Percentiles rank a stretch among this genome's conserved stretches.
Conservation (phyloP, 2,329 filamentous ascomycete genomes). For the Alternaria dauci region DNA sequence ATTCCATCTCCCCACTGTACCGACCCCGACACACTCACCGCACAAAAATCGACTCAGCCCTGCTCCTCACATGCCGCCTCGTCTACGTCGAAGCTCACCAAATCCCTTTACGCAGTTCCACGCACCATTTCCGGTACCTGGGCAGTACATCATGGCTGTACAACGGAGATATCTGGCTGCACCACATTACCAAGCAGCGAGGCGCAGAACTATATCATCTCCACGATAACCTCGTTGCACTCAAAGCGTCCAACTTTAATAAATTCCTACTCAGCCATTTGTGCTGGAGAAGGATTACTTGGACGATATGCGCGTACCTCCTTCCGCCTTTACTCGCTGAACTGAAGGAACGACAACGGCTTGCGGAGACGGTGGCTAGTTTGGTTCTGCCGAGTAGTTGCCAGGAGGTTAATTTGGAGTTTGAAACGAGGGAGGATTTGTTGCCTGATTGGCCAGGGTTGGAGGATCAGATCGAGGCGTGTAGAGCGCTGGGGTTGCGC, state of each 20-base stretch:
- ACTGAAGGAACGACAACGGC: constrained; percentile 13
- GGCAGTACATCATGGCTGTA: constrained; percentile 16
- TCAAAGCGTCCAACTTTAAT: constrained; percentile 6
- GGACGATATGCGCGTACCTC: constrained; percentile 29
- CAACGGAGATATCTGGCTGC: constrained; percentile 23
- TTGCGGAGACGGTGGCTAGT: constrained; percentile 7
- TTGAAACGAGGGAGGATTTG: constrained; percentile 29
- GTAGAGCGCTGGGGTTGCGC: constrained; percentile 11
- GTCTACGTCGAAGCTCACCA: constrained; percentile 51
- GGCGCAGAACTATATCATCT: constrained; percentile 34
- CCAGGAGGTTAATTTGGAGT: constrained; percentile 36
- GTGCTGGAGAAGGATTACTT: constrained; percentile 34
- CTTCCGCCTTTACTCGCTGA: constrained; percentile 16
- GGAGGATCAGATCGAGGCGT: constrained; percentile 13
- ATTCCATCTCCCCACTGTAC: constrained; percentile 22
- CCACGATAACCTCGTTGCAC: constrained; percentile 23
- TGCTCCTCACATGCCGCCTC: constrained; percentile 52
- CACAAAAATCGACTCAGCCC: constrained; percentile 34
- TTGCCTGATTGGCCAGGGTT: constrained; percentile 8
- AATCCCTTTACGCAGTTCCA: constrained; percentile 45
- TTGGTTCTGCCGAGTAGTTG: constrained; percentile 28
- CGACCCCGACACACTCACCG: constrained; percentile 42
- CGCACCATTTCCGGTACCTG: constrained; percentile 31
- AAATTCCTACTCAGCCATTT: constrained; percentile 28
- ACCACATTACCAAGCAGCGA: constrained; percentile 31